Base-by-base conservation (phyloP, 2,329 filamentous ascomycete species). In the Tolypocladium tropicale region DNA sequence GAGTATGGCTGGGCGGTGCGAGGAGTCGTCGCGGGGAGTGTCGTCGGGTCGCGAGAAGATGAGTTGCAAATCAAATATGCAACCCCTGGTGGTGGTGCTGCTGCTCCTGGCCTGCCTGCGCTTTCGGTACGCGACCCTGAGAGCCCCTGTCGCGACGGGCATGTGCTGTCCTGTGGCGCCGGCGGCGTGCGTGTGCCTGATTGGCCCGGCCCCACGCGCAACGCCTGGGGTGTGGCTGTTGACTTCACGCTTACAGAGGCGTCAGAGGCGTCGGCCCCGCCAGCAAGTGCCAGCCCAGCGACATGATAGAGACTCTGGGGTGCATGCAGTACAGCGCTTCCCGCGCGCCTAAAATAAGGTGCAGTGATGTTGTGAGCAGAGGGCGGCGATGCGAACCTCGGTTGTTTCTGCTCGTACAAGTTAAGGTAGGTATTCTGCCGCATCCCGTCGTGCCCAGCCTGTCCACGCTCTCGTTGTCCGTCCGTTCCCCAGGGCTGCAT, bases 91-190 rank as follows among this genome's bases (percentile, higher is more conserved):
- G n/a, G n/a, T n/a, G n/a, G n/a, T n/a, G n/a, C n/a, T n/a, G n/a
- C n/a, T n/a, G n/a, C n/a, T n/a, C n/a, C n/a, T n/a, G n/a, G n/a
- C n/a, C n/a, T n/a, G n/a, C n/a, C n/a, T n/a, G n/a, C n/a, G n/a
- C n/a, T 23, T 10, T 9, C 9, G 46, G 6, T 49, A 49, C 46
- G 51, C 51, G 36, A 52, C 51, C 51, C 51, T 37, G 36, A 33
- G 57, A 57, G 61, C 63, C 65, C 68, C 60, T 67, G 66, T 70
- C 65, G 67, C 67, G 65, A 67, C 62, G 57, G 61, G 41, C 63
- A 66, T 68, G 64, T 69, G 49, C 49, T 21, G 49, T 28, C 49
- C 12, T 23, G 50, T 21, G 25, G n/a, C 21, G 34, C 16, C 16
- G 21, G 41, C n/a, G 10, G 21, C 23, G 12, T n/a, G 23, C 23